These are phyloP conservation scores for Termitomyces sp. DNA, from an alignment of 768 basidiomycete genomes.

Conservation along the genomic window DNA sequence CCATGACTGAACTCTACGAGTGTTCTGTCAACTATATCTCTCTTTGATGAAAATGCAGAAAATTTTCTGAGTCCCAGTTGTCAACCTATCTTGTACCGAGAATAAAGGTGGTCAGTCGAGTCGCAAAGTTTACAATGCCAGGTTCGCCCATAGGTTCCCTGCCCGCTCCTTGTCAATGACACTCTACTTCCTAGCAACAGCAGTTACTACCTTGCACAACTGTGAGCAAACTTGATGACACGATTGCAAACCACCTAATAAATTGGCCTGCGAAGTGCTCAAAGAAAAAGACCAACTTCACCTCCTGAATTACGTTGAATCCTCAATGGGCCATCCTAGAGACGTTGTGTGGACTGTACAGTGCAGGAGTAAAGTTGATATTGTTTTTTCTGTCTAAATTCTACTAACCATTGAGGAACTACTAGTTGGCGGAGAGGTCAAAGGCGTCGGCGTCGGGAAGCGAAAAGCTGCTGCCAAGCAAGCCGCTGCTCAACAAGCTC, in stretches of 20 bases:
- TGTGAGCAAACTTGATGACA: conserved; percentile 22
- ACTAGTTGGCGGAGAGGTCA: conserved; percentile 42
- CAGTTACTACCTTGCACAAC: conserved; percentile 37
- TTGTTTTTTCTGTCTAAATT: background rate
- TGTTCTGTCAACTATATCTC: conserved; percentile 8
- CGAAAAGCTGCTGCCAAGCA: conserved; percentile 44
- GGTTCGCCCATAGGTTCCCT: conserved; percentile 7
- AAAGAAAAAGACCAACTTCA: conserved; percentile 17
- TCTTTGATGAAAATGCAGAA: background rate
- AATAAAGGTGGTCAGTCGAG: conserved; percentile 2
- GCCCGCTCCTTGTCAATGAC: background rate
- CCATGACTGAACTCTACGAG: background rate
- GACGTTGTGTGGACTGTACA: conserved; percentile 41
- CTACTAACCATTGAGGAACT: conserved; percentile 1
- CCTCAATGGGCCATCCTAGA: conserved; percentile 33
- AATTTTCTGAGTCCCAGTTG: conserved; percentile 1
- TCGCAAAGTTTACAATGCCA: conserved; percentile 10
- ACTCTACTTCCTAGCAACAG: conserved; percentile 7
- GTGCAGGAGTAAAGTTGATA: conserved; percentile 45
- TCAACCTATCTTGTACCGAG: conserved; percentile 4
- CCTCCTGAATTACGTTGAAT: conserved; percentile 36
- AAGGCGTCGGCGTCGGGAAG: conserved; percentile 38
- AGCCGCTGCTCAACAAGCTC: conserved; percentile 39
- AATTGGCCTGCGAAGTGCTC: conserved; percentile 21
- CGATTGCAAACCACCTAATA: background rate